phyloP scores from a whole-genome alignment of 2,329 filamentous ascomycete species.

The Fusarium chuoi region DNA sequence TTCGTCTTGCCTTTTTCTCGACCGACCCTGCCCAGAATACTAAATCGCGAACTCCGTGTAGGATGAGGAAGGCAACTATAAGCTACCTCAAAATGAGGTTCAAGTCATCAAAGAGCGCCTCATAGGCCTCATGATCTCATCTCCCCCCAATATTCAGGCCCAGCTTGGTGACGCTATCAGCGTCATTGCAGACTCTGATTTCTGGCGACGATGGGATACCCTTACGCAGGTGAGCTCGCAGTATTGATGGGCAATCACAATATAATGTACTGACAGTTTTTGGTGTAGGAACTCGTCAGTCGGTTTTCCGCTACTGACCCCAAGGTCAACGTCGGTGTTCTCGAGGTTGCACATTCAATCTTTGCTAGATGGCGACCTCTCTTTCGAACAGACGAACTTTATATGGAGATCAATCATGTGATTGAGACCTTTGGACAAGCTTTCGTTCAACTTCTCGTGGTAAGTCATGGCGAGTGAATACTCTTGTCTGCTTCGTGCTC shows the following conservation, averaged over 20 bases:
- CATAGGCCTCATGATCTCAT: conserved; percentile 95
- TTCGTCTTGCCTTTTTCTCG: conserved; percentile 53
- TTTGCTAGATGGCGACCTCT: conserved; percentile 96
- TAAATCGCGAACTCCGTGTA: conserved; percentile 48
- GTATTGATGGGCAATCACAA: too few relatives aligned
- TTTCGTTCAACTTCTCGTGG: conserved; percentile 82
- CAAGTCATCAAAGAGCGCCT: conserved; percentile 92
- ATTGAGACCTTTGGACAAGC: conserved; percentile 84
- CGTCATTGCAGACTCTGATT: conserved; percentile 97
- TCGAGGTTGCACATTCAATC: conserved; percentile 98
- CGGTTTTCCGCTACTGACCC: conserved; percentile 85
- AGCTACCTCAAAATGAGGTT: conserved; percentile 85
- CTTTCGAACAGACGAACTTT: conserved; percentile 92
- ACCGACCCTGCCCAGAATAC: conserved; percentile 22
- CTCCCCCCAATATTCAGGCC: conserved; percentile 86
- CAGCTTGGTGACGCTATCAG: conserved; percentile 97
- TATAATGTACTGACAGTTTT: conserved; percentile 8
- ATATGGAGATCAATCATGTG: conserved; percentile 96
- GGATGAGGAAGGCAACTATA: conserved; percentile 95
- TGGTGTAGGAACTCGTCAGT: conserved; percentile 80
- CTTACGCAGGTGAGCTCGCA: conserved; percentile 75
- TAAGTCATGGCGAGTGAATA: conserved; percentile 51
- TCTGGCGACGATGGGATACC: conserved; percentile 97
- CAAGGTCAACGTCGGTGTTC: conserved; percentile 88
- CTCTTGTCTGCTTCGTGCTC: conserved; percentile 5